Evolutionary conservation across 2,329 filamentous ascomycete genomes (phyloP).

Genomic region (Paraphoma sp.): DNA sequence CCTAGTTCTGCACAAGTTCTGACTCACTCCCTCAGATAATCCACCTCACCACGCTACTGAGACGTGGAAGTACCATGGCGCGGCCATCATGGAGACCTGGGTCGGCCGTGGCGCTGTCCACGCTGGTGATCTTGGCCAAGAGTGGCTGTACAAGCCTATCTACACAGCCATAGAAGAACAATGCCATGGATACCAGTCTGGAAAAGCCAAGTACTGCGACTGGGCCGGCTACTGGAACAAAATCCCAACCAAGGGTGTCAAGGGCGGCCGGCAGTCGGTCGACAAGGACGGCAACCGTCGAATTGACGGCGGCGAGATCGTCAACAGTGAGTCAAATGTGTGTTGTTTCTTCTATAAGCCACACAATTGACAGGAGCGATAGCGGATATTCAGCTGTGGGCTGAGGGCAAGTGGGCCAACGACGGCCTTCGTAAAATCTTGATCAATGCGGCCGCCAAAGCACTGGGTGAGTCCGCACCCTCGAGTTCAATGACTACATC

Average conservation of each 20-base stretch:
- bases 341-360: too few species aligned
- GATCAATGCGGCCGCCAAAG: neutral
- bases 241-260: neutral
- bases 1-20: too few species aligned
- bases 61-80: neutral
- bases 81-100: neutral
- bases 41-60: neutral
- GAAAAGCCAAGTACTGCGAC: neutral
- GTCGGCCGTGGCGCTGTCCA: neutral
- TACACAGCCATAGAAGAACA: neutral
- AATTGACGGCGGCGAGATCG: too few species aligned
- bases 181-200: neutral
- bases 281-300: too few species aligned
- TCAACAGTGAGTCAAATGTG: too few species aligned
- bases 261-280: too few species aligned
- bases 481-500: neutral
- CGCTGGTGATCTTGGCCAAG: neutral
- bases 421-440: neutral
- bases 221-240: neutral
- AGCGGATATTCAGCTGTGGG: too few species aligned
- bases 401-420: too few species aligned
- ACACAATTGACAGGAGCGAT: too few species aligned
- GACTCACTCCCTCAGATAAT: too few species aligned
- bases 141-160: neutral
- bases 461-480: neutral